Conservation (phyloP, 331 rosid genomes). For the Prunus yedoensis region DNA sequence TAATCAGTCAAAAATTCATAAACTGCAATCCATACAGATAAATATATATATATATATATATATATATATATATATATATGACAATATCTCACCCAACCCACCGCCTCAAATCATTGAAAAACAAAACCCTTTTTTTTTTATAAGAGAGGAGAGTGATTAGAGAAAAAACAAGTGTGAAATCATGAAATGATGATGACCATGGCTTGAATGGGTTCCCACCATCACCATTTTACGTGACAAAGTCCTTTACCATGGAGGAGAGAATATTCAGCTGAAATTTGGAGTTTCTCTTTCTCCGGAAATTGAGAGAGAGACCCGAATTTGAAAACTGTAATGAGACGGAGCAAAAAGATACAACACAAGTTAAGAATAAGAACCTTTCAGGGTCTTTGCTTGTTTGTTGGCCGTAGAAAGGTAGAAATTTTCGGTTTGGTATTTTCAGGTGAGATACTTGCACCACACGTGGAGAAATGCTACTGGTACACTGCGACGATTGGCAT, state of each 20-base stretch:
- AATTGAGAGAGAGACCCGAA: neutral
- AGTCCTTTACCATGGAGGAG: neutral
- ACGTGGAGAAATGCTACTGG: neutral
- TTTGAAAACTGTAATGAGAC: neutral
- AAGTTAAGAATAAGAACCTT: neutral
- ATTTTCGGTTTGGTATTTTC: neutral
- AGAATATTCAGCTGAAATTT: neutral
- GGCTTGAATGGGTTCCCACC: conserved; percentile 7
- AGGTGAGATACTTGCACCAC: neutral
- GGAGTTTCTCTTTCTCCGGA: neutral
- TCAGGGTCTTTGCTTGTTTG: neutral
- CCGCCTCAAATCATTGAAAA: neutral
- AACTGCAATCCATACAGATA: neutral
- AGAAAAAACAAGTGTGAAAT: neutral
- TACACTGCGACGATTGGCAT: neutral
- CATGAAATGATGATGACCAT: neutral
- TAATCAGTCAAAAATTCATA: neutral
- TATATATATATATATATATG: neutral
- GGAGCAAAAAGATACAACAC: neutral
- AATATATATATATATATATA: neutral
- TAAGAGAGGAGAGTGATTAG: neutral
- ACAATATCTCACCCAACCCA: neutral
- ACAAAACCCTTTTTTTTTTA: neutral
- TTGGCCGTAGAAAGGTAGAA: conserved; percentile 6
- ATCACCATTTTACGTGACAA: neutral